Evolutionary conservation across 2,329 filamentous ascomycete genomes (phyloP).

Genomic region (Helicocarpus griseus): DNA sequence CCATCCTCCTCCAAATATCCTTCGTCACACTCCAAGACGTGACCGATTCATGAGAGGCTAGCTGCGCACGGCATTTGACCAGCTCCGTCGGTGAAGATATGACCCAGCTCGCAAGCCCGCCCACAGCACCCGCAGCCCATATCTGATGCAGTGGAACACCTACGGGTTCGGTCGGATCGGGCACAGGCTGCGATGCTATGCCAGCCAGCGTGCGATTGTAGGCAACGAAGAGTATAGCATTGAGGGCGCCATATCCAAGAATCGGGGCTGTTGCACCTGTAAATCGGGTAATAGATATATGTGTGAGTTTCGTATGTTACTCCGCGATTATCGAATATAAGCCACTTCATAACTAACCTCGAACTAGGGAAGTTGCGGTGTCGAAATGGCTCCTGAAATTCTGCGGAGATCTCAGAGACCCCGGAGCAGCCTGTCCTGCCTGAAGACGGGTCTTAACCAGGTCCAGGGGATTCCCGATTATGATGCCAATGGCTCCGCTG

Average conservation of each 20-base stretch:
- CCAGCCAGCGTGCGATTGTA: slow-evolving; percentile 74
- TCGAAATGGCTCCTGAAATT: slow-evolving; percentile 25
- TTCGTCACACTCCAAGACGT: slow-evolving; percentile 57
- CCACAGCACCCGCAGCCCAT: slow-evolving; percentile 70
- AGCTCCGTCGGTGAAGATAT: slow-evolving; percentile 84
- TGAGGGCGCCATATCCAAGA: slow-evolving; percentile 80
- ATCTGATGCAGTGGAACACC: slow-evolving; percentile 52
- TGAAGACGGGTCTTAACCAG: slow-evolving; percentile 73
- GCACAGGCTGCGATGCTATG: slow-evolving; percentile 38
- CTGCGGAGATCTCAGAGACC: slow-evolving; percentile 15
- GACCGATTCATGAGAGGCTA: slow-evolving; percentile 37
- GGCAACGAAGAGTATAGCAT: slow-evolving; percentile 78
- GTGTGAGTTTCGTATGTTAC: not conserved
- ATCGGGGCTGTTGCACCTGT: slow-evolving; percentile 73
- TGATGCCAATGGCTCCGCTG: slow-evolving; percentile 73
- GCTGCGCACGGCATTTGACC: slow-evolving; percentile 79
- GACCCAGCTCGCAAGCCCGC: slow-evolving; percentile 75
- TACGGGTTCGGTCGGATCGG: slow-evolving; percentile 34
- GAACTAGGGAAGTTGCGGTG: slow-evolving; percentile 26
- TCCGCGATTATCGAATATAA: not conserved
- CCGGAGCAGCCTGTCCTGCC: slow-evolving; percentile 39
- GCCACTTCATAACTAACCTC: slow-evolving; percentile 20
- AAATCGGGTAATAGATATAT: slow-evolving; percentile 8
- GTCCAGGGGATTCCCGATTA: slow-evolving; percentile 81
- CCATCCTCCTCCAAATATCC: slow-evolving; percentile 49